Conservation (phyloP, 1,284 basidiomycete genomes). For the Irpex lacteus region DNA sequence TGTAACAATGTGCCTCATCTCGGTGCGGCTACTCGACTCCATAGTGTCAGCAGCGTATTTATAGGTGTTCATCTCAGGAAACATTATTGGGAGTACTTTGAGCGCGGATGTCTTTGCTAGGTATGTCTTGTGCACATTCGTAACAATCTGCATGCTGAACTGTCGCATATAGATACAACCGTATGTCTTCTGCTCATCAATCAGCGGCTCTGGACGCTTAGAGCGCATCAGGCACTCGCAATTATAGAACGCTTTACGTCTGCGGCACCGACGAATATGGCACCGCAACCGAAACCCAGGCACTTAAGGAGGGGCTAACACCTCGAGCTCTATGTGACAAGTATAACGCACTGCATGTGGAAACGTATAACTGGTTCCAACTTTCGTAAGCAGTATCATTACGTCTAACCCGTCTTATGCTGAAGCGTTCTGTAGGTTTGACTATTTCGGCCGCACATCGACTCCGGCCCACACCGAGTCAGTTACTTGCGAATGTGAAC, state of each 20-base stretch:
- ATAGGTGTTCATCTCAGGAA: constrained; percentile 51
- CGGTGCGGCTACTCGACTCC: constrained; percentile 39
- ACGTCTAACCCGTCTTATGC: constrained; percentile 5
- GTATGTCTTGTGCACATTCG: constrained; percentile 44
- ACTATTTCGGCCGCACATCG: constrained; percentile 96
- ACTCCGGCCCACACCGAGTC: constrained; percentile 89
- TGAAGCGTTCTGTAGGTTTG: constrained; percentile 64
- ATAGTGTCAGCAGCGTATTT: constrained; percentile 5
- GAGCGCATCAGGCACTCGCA: constrained; percentile 57
- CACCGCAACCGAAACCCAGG: constrained; percentile 97
- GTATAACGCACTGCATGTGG: constrained; percentile 86
- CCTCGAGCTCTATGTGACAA: constrained; percentile 92
- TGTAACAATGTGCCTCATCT: constrained; percentile 99
- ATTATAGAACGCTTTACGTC: constrained; percentile 77
- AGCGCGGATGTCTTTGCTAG: constrained; percentile 97
- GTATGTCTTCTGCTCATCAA: constrained; percentile 38
- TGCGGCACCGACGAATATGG: constrained; percentile 99
- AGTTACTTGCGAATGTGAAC: constrained; percentile 21
- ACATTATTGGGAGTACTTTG: constrained; percentile 95
- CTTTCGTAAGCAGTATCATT: constrained; percentile 53
- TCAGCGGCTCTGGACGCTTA: background rate
- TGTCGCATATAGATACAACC: constrained; percentile 53
- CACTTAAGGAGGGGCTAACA: constrained; percentile 89
- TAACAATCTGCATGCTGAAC: constrained; percentile 22
- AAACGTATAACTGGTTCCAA: constrained; percentile 96